These are phyloP conservation scores for Hippophae rhamnoides DNA, from an alignment of 306 rosid genomes.

Conservation along the genomic window DNA sequence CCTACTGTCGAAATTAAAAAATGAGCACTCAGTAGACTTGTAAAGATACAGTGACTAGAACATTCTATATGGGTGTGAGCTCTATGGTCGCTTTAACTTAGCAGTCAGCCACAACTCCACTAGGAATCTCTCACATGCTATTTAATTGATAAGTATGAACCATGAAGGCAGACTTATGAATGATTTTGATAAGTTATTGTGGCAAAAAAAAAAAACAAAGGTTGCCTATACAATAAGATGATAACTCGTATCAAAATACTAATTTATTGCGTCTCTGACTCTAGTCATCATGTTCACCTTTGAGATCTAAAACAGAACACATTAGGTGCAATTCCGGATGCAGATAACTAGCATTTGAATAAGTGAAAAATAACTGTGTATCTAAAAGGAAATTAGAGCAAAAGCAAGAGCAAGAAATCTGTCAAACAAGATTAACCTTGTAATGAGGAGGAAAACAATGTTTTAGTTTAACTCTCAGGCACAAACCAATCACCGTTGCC, in stretches of 20 bases:
- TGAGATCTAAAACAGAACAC: neutral
- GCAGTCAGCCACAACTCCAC: too few species aligned
- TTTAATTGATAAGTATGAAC: too few species aligned
- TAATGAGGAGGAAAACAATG: slow-evolving; percentile 83
- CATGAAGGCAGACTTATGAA: too few species aligned
- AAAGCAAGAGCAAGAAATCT: neutral
- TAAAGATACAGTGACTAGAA: too few species aligned
- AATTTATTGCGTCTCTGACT: neutral
- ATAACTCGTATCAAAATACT: neutral
- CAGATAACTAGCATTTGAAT: too few species aligned
- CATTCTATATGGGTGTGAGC: too few species aligned
- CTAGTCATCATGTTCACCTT: neutral
- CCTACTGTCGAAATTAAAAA: too few species aligned
- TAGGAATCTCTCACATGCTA: too few species aligned
- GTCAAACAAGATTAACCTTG: slow-evolving; percentile 41
- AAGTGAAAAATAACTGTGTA: too few species aligned
- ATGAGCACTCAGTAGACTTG: too few species aligned
- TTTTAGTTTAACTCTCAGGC: slow-evolving; percentile 80
- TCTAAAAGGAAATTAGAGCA: neutral
- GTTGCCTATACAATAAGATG: neutral
- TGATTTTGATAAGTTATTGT: neutral
- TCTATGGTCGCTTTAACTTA: too few species aligned
- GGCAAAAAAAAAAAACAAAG: neutral
- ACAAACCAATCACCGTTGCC: slow-evolving; percentile 93
- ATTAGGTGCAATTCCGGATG: neutral